These are phyloP conservation scores for Penicillium robsamsonii DNA, from an alignment of 495 filamentous ascomycete genomes.

Conservation along the genomic window DNA sequence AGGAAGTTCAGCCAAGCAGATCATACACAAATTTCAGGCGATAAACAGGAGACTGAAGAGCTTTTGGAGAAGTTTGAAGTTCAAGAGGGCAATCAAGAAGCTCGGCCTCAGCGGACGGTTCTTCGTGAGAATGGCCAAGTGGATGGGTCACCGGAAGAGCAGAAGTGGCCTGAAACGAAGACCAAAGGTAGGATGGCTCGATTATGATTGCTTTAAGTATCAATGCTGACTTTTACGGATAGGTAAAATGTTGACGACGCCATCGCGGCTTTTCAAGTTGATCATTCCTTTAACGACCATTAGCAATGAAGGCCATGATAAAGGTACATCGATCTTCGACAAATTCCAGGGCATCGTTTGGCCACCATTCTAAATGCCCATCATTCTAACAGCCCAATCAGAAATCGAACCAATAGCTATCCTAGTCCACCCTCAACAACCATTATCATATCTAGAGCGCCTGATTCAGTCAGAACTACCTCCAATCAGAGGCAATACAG, in stretches of 20 bases:
- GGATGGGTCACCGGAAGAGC: conserved; percentile 42
- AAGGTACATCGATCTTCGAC: conserved; percentile 44
- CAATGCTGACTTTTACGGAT: background rate
- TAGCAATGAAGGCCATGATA: conserved; percentile 51
- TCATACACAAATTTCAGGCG: conserved; percentile 17
- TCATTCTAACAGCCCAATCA: conserved; percentile 44
- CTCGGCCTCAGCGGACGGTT: conserved; percentile 9
- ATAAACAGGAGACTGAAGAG: conserved; percentile 25
- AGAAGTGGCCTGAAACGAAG: conserved; percentile 52
- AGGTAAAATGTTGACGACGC: conserved; percentile 91
- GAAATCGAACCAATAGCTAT: conserved; percentile 81
- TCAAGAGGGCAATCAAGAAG: conserved; percentile 13
- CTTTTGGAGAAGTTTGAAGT: conserved; percentile 21
- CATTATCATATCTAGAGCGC: conserved; percentile 86
- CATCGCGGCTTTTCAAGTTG: conserved; percentile 84
- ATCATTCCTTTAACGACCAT: conserved; percentile 72
- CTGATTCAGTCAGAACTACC: conserved; percentile 89
- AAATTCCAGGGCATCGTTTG: conserved; percentile 9
- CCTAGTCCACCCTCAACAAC: conserved; percentile 88
- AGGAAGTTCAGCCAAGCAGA: conserved; percentile 23
- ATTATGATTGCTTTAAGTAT: background rate
- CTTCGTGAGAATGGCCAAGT: conserved; percentile 10
- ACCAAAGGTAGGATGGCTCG: conserved; percentile 54
- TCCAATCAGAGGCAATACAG: conserved; percentile 55
- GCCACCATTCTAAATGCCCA: conserved; percentile 6